These are phyloP conservation scores for Pyricularia pennisetigena DNA, from an alignment of 2,329 filamentous ascomycete genomes.

Conservation along the genomic window DNA sequence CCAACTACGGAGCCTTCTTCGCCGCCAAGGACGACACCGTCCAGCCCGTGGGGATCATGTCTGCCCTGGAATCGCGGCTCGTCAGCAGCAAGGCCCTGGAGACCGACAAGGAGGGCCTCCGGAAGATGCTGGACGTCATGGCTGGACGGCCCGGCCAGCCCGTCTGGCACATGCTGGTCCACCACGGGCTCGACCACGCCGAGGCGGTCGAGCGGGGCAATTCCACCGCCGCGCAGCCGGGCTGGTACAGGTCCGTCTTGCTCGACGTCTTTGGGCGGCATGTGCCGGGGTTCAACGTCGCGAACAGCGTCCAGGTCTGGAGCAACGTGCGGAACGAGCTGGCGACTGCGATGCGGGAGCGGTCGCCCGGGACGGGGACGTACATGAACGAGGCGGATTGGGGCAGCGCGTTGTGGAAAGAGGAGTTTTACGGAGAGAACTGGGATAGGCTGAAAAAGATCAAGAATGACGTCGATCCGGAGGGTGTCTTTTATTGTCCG, in stretches of 20 bases:
- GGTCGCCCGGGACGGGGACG: background rate
- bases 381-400: background rate
- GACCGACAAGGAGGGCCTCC: background rate
- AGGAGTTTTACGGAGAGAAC: constrained; percentile 28
- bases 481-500: constrained; percentile 30
- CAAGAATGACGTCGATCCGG: constrained; percentile 33
- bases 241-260: background rate
- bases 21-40: too few relatives aligned
- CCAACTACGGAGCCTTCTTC: too few relatives aligned
- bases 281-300: background rate
- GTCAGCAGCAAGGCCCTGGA: background rate
- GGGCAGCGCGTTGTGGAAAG: constrained; percentile 22
- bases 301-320: background rate
- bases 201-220: background rate
- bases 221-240: background rate
- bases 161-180: background rate
- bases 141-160: background rate
- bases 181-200: background rate
- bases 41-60: background rate
- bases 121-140: background rate
- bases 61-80: background rate
- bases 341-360: background rate
- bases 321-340: background rate
- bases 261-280: background rate
- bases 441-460: constrained; percentile 23